These are phyloP conservation scores for Haematococcus lacustris DNA, from an alignment of 139 green algal genomes.

Conservation along the genomic window DNA sequence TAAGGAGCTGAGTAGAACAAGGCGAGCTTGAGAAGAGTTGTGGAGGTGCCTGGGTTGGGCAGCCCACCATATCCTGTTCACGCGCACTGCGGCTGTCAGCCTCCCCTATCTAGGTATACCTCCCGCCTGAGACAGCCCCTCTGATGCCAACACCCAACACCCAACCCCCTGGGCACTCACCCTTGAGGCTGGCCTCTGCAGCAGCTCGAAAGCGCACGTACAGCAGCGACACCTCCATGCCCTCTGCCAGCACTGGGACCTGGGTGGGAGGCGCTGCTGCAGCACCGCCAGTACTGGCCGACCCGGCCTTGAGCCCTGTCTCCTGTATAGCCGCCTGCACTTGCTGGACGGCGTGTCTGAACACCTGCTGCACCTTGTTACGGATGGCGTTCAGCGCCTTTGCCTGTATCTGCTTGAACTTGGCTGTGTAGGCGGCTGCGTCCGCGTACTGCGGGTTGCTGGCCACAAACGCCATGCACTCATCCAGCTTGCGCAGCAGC, in stretches of 20 bases:
- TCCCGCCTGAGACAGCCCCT: no score
- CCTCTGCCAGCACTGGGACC: slow-evolving; percentile 50
- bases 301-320: slow-evolving; percentile 6
- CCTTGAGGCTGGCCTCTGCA: slow-evolving; percentile 73
- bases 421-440: slow-evolving; percentile 65
- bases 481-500: slow-evolving; percentile 78
- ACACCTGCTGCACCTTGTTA: slow-evolving; percentile 57
- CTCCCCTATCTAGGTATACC: no score
- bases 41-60: no score
- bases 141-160: no score
- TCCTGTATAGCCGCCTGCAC: slow-evolving; percentile 15
- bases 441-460: slow-evolving; percentile 88
- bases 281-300: not conserved
- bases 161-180: slow-evolving; percentile 13
- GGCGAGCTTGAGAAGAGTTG: no score
- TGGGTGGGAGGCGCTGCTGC: not conserved
- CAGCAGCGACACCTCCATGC: slow-evolving; percentile 77
- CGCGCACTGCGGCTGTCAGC: no score
- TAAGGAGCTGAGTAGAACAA: no score
- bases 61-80: no score
- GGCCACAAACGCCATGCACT: slow-evolving; percentile 77
- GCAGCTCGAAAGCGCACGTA: slow-evolving; percentile 89
- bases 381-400: slow-evolving; percentile 57
- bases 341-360: slow-evolving; percentile 47
- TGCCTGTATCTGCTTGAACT: slow-evolving; percentile 85